phyloP scores from a whole-genome alignment of 1,284 basidiomycete species.

The Malassezia nana region DNA sequence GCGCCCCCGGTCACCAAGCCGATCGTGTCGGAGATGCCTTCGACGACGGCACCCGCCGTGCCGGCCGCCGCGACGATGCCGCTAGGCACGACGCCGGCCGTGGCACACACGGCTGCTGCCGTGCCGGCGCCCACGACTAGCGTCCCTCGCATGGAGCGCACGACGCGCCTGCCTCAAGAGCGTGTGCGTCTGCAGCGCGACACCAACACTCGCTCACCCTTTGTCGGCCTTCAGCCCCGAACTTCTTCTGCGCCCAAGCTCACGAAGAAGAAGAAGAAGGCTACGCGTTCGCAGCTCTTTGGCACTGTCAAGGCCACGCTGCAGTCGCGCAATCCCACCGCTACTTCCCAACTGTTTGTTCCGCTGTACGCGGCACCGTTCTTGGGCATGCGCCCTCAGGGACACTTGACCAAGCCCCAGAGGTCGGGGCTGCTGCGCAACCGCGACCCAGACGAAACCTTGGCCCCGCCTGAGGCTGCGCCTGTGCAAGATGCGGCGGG shows the following conservation, averaged over 20 bases:
- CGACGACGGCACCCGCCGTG: not conserved
- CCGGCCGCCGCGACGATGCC: not conserved
- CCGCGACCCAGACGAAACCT: not conserved
- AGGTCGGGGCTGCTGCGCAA: not conserved
- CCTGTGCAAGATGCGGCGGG: not conserved
- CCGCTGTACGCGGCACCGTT: conserved; percentile 12
- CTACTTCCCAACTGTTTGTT: conserved; percentile 9
- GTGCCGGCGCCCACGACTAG: not conserved
- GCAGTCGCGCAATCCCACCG: not conserved
- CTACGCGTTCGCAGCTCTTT: conserved; percentile 5
- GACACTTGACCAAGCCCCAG: not conserved
- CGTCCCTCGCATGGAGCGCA: not conserved
- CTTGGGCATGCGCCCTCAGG: not conserved
- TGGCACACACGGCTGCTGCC: not conserved
- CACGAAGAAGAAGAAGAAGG: conserved; percentile 4
- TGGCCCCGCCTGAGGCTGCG: not conserved
- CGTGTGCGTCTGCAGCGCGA: conserved; percentile 1
- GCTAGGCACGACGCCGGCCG: not conserved
- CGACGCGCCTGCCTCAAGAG: not conserved
- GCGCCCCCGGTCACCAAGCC: not conserved
- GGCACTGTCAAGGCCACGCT: conserved; percentile 1
- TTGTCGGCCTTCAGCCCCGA: not conserved
- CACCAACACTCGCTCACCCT: not conserved
- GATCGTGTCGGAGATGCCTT: not conserved
- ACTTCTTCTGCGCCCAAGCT: not conserved